Evolutionary conservation across 2,329 filamentous ascomycete species (phyloP), one percentile per base, ranked within the genome.

Genomic region (Colletotrichum limetticola): DNA sequence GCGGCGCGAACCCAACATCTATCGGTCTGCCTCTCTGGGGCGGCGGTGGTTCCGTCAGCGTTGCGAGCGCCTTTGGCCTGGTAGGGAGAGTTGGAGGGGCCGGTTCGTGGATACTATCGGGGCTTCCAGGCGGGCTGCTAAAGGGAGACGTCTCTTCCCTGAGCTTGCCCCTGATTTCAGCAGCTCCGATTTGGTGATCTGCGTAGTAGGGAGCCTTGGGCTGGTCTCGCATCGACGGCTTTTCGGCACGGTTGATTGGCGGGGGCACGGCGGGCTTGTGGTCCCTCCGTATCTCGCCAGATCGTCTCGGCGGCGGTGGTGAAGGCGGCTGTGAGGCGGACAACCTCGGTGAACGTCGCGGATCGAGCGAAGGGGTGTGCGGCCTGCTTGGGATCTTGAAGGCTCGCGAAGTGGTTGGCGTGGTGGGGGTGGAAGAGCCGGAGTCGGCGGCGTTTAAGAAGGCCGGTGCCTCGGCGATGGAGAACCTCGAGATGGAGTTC

Each of bases 51-150:
- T 79, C 77, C n/a, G 76, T 77, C 12, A 79, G 77, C 58, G 77
- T 30, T 42, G 64, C 42, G 19, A 66, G 69, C 12, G 72, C 65
- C 53, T 67, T 73, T 58, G 87, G 88, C 14, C 88, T 83, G 7
- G 81, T 84, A 22, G 84, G 88, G 57, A 88, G 84, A 68, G 82
- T 83, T 1, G 89, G 88, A 8, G 86, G 86, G 7, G 84, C 83
- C n/a, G 85, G 83, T n/a, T 84, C 83, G n/a, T 88, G 85, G 0
- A 85, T 80, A 66, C 88, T 92, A 68, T 89, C 91, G 5, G 90
- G 89, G 79, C 93, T 96, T 76, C 91, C 92, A 0, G 95, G 95
- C 22, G 95, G 95, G 46, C 95, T 98, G 78, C 88, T 95, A 79
- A 98, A 98, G 0, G 96, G 95, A 1, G 96, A 98, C 0, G 91